Base-by-base conservation (phyloP, 768 basidiomycete species). In the Rhizopogon vesiculosus region DNA sequence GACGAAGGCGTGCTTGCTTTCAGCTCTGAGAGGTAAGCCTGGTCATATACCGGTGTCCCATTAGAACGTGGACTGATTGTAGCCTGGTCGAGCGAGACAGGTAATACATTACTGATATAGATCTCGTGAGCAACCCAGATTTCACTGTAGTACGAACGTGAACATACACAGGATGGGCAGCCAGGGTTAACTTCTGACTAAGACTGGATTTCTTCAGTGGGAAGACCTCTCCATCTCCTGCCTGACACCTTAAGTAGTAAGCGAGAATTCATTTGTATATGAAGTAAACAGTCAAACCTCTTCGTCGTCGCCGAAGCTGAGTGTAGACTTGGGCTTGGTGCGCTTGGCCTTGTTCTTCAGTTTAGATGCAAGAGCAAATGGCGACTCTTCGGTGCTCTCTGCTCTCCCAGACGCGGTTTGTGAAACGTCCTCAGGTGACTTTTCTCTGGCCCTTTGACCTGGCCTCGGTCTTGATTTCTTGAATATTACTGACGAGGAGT, bases 201-300 rank as follows among this genome's bases (percentile, higher is more conserved):
- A 93, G 74, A 52, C 69, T 86, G 2, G 89, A 91, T 71, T 91
- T 93, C 68, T 91, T 93, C 16, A 93, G 74, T 73, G 88, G 78
- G 66, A 93, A 92, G 0, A 78, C 74, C 56, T 90, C 85, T 7
- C 77, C 82, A 40, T 78, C 79, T 10, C 75, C 78, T 62, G 80
- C 79, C 84, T 89, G 44, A 51, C 28, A 42, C 42, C 7, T 45
- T 40, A 69, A 10, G 19, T 38, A 35, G 15, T 77, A 61, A 73
- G 72, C 58, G 67, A 62, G 28, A 41, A 7, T 15, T 54, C 56
- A 38, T 43, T 6, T 19, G 1, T 35, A 40, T 3, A 39, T 42
- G 60, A 50, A 58, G 56, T 58, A 53, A 58, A 45, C 56, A 66
- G 57, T 64, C 73, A 45, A 60, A 88, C 87, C 77, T 87, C 88